Conservation (phyloP, 805 yeast species). For the Cyberlindnera sargentensis region DNA sequence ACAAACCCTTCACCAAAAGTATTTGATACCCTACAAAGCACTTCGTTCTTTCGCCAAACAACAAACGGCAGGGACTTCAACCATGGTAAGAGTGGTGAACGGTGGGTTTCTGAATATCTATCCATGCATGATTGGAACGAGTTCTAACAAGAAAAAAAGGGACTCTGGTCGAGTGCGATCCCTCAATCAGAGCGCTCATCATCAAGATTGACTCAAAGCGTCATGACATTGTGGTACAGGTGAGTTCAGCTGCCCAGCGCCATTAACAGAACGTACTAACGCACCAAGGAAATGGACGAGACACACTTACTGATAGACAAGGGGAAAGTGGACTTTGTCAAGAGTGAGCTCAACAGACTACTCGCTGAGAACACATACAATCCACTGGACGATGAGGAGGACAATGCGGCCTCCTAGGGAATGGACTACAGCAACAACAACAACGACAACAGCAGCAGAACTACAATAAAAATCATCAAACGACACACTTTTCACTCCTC, state of each 20-base stretch:
- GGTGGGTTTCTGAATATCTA: conserved; percentile 24
- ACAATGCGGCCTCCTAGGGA: conserved; percentile 4
- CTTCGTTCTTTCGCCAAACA: not conserved
- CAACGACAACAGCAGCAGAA: no score
- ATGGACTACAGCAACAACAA: not conserved
- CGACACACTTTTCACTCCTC: no score
- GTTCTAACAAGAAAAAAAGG: conserved; percentile 12
- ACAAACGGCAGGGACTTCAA: no score
- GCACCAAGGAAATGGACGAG: conserved; percentile 70
- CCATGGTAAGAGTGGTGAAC: conserved; percentile 48
- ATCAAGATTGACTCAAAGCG: conserved; percentile 70
- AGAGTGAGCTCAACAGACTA: conserved; percentile 66
- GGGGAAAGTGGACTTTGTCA: conserved; percentile 67
- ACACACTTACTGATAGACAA: conserved; percentile 82
- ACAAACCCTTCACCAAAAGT: not conserved
- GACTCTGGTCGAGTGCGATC: conserved; percentile 64
- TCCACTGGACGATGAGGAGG: conserved; percentile 68
- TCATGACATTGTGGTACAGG: conserved; percentile 63
- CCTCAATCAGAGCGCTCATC: conserved; percentile 84
- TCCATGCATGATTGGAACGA: not conserved
- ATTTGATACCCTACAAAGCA: not conserved
- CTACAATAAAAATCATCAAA: no score
- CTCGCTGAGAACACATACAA: conserved; percentile 80
- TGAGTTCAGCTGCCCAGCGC: conserved; percentile 8
- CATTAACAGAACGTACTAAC: no score